Percentiles rank a stretch among this genome's conserved stretches.
These are phyloP conservation scores for Eutypa lata DNA, from an alignment of 2,329 filamentous ascomycete genomes.

Conservation along the genomic window DNA sequence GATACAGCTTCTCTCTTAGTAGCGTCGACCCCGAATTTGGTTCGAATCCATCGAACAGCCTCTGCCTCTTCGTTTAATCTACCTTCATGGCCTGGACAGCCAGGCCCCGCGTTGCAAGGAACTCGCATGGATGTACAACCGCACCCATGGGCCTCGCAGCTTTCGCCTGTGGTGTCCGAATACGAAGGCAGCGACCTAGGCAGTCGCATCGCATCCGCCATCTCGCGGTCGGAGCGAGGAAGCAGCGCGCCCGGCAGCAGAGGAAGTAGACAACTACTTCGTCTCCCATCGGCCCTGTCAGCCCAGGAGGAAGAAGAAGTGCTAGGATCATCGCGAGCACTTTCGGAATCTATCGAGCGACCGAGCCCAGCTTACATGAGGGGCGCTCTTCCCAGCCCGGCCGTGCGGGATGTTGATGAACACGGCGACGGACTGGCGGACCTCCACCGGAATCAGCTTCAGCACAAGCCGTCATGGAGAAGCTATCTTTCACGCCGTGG, in stretches of 20 bases:
- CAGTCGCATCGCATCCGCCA: conserved; percentile 45
- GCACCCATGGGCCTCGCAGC: conserved; percentile 62
- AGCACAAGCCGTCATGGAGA: conserved; percentile 50
- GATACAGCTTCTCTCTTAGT: conserved; percentile 41
- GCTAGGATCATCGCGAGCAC: conserved; percentile 21
- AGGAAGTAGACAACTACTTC: conserved; percentile 53
- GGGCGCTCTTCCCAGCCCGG: conserved; percentile 29
- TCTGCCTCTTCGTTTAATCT: conserved; percentile 25
- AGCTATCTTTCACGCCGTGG: conserved; percentile 46
- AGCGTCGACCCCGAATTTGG: conserved; percentile 37
- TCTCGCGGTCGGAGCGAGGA: conserved; percentile 40
- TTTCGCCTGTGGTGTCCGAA: conserved; percentile 63
- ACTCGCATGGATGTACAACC: conserved; percentile 44
- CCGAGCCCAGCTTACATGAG: conserved; percentile 44
- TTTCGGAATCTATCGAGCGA: conserved; percentile 46
- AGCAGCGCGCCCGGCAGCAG: conserved; percentile 49
- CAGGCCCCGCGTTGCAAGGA: conserved; percentile 14
- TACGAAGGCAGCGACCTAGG: conserved; percentile 52
- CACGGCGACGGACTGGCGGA: conserved; percentile 63
- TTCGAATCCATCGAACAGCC: conserved; percentile 30
- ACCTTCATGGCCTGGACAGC: conserved; percentile 26
- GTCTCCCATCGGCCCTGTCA: conserved; percentile 56
- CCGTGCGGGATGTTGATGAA: conserved; percentile 59
- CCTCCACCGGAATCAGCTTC: conserved; percentile 46
- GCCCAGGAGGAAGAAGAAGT: conserved; percentile 39